Evolutionary conservation across 2,329 filamentous ascomycete species (phyloP).

Genomic region (Xylaria sp.): DNA sequence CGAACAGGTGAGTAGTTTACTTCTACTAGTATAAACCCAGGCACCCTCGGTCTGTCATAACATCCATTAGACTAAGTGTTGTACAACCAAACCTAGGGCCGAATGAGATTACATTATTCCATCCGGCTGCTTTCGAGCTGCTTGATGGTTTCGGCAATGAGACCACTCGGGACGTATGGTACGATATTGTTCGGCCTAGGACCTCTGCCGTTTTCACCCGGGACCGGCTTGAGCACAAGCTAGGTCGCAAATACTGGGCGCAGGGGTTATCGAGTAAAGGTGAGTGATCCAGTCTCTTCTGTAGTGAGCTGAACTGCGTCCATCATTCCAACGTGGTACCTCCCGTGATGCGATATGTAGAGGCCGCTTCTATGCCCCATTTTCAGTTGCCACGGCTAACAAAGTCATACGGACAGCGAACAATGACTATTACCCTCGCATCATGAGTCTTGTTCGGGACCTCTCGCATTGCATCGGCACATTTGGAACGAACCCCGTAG

Average conservation of each 20-base stretch:
- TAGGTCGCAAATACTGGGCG: slow-evolving; percentile 38
- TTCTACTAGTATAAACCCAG: not conserved
- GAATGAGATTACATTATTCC: slow-evolving; percentile 39
- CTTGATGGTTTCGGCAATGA: slow-evolving; percentile 40
- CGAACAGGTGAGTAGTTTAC: slow-evolving; percentile 34
- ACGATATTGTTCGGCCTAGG: slow-evolving; percentile 39
- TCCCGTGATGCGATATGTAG: not conserved
- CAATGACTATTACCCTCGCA: slow-evolving; percentile 39
- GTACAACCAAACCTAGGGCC: slow-evolving; percentile 30
- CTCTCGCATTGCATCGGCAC: slow-evolving; percentile 33
- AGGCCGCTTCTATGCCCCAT: not conserved
- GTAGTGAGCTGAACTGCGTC: not conserved
- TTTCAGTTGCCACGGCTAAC: slow-evolving; percentile 2
- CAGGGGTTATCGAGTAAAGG: slow-evolving; percentile 38
- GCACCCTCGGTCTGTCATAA: not conserved
- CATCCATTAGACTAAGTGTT: slow-evolving; percentile 15
- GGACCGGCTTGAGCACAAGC: slow-evolving; percentile 36
- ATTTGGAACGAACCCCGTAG: slow-evolving; percentile 23
- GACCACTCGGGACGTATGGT: slow-evolving; percentile 41
- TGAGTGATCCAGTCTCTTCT: slow-evolving; percentile 8
- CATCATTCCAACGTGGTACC: not conserved
- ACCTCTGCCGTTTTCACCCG: slow-evolving; percentile 41
- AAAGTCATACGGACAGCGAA: slow-evolving; percentile 24
- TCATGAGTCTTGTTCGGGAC: slow-evolving; percentile 26
- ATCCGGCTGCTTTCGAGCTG: slow-evolving; percentile 35